These are phyloP conservation scores for Conringia planisiliqua DNA, from an alignment of 345 rosid species.

Conservation along the genomic window DNA sequence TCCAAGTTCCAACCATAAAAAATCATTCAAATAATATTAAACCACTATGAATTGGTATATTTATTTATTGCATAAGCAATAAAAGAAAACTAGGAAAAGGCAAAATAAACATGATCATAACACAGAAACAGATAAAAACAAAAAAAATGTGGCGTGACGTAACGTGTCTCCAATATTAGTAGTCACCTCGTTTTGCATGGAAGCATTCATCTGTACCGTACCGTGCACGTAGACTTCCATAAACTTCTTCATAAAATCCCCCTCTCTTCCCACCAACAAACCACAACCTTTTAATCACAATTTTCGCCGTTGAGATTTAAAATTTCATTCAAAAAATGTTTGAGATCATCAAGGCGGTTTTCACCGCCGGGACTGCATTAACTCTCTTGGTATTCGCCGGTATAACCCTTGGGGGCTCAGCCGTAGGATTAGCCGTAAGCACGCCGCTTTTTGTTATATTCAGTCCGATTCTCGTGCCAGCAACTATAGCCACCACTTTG, in stretches of 20 bases:
- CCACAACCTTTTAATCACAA: background rate
- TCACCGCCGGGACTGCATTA: constrained; percentile 51
- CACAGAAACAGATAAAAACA: background rate
- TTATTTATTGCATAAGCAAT: background rate
- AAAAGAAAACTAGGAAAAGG: background rate
- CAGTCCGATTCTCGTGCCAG: constrained; percentile 83
- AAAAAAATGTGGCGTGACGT: constrained; percentile 5
- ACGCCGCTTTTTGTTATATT: constrained; percentile 67
- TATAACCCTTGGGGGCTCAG: constrained; percentile 52
- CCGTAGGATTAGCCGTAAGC: constrained; percentile 52
- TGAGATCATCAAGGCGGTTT: constrained; percentile 2
- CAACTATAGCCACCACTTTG: constrained; percentile 48
- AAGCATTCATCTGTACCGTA: constrained; percentile 14
- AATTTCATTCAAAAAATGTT: constrained; percentile 4
- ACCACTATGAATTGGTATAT: background rate
- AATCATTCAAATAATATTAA: background rate
- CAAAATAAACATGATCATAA: background rate
- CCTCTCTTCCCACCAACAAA: constrained; percentile 5
- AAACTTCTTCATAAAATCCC: constrained; percentile 9
- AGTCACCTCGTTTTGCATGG: constrained; percentile 17
- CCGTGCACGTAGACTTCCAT: constrained; percentile 26
- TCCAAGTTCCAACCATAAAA: background rate
- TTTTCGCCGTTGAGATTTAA: background rate
- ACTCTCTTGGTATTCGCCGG: constrained; percentile 58
- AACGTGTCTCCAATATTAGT: background rate